Evolutionary conservation across 1,284 basidiomycete genomes (phyloP).

Genomic region (Leccinum fallax): DNA sequence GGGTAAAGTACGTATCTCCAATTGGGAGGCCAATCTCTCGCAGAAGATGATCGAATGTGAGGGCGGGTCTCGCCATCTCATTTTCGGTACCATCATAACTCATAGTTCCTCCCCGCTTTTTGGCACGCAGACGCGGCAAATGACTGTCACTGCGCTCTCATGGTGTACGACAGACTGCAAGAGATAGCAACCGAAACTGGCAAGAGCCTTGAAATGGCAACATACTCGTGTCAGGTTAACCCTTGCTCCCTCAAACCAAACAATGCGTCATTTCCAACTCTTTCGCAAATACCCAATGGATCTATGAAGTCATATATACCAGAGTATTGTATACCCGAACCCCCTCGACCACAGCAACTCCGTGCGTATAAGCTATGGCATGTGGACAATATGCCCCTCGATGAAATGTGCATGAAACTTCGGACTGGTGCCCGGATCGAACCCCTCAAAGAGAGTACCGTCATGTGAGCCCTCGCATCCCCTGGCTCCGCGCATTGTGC

Average conservation of each 20-base stretch:
- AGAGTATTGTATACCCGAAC: constrained; percentile 33
- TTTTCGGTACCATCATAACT: background rate
- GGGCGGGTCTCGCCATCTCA: constrained; percentile 11
- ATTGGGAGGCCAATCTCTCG: constrained; percentile 57
- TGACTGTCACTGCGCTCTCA: constrained; percentile 56
- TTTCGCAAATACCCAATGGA: background rate
- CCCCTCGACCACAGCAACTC: constrained; percentile 47
- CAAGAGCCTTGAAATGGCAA: constrained; percentile 30
- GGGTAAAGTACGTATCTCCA: constrained; percentile 51
- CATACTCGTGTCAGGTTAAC: constrained; percentile 36
- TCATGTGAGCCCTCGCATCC: constrained; percentile 47
- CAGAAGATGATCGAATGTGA: constrained; percentile 51
- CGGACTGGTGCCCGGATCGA: constrained; percentile 43
- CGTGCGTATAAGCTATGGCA: constrained; percentile 65
- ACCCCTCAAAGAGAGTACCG: constrained; percentile 53
- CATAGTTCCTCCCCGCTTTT: background rate
- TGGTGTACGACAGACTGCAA: constrained; percentile 48
- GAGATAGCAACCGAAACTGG: constrained; percentile 38
- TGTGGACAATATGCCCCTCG: constrained; percentile 41
- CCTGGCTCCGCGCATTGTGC: background rate
- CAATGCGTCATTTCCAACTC: background rate
- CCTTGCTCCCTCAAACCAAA: constrained; percentile 12
- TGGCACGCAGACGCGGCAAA: constrained; percentile 56
- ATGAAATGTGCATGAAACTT: constrained; percentile 47
- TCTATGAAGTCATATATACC: constrained; percentile 14